Conservation (phyloP, 1,139 yeast genomes). For the Saccharomyces uvarum region DNA sequence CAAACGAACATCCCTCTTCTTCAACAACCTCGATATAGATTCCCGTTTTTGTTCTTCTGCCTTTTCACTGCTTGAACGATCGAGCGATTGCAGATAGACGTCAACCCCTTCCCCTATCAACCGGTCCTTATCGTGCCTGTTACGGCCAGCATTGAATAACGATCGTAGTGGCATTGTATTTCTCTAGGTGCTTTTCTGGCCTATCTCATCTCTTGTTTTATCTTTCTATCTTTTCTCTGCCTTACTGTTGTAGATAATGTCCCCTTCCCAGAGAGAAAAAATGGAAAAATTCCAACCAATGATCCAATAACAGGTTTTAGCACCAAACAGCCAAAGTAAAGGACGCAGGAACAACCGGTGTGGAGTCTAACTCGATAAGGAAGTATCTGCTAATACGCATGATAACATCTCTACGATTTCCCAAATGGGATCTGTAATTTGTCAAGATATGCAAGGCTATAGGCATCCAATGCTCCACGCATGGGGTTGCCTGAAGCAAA, state of each 20-base stretch:
- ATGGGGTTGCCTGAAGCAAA: not conserved
- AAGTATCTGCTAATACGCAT: not conserved
- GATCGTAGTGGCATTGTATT: not conserved
- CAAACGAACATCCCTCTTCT: conserved; percentile 7
- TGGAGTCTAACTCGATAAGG: not conserved
- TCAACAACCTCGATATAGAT: conserved; percentile 4
- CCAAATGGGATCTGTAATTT: not conserved
- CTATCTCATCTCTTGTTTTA: not conserved
- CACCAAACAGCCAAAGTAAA: too few species aligned
- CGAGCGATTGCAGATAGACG: not conserved
- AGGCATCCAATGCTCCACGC: not conserved
- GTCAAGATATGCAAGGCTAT: not conserved
- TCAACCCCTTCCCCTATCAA: not conserved
- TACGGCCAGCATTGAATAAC: not conserved
- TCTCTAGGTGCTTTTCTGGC: not conserved
- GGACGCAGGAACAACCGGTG: not conserved
- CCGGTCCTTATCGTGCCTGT: not conserved
- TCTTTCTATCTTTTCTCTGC: not conserved
- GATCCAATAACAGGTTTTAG: not conserved
- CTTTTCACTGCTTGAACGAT: not conserved
- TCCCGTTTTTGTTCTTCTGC: not conserved
- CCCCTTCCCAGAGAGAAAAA: not conserved
- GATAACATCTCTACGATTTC: not conserved
- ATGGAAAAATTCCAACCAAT: not conserved
- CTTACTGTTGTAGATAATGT: not conserved